phyloP scores from a whole-genome alignment of 495 filamentous ascomycete species.

The Glutinoglossum americanum region DNA sequence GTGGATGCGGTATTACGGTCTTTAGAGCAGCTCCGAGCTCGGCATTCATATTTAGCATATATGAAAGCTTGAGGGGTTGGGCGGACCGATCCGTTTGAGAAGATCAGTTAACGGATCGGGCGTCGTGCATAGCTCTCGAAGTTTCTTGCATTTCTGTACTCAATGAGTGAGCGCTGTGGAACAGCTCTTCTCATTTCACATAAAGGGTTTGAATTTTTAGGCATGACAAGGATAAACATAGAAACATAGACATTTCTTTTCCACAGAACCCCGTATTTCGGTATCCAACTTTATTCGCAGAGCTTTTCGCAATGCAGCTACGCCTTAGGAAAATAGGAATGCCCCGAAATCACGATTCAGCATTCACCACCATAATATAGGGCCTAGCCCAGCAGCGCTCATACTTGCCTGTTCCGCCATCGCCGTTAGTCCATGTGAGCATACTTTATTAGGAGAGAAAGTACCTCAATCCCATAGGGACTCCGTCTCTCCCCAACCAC shows the following conservation, averaged over 20 bases:
- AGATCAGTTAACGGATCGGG: not conserved
- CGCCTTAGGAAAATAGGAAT: not conserved
- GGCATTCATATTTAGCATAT: slow-evolving; percentile 92
- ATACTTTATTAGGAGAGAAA: not conserved
- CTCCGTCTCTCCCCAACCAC: not conserved
- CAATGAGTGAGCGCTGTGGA: not conserved
- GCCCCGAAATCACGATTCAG: not conserved
- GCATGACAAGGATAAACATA: not conserved
- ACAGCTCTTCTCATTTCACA: not conserved
- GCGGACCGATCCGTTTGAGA: slow-evolving; percentile 30
- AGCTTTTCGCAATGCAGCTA: not conserved
- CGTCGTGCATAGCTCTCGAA: not conserved
- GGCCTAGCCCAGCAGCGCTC: slow-evolving; percentile 5
- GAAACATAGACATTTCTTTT: not conserved
- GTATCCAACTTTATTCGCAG: too few species aligned
- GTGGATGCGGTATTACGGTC: slow-evolving; percentile 89
- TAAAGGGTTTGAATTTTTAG: not conserved
- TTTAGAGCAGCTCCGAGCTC: slow-evolving; percentile 71
- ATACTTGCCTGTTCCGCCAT: slow-evolving; percentile 4
- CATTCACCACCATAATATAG: slow-evolving; percentile 6
- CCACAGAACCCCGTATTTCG: not conserved
- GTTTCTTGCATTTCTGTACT: not conserved
- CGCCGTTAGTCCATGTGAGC: not conserved
- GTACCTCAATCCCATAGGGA: slow-evolving; percentile 5
- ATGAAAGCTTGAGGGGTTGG: slow-evolving; percentile 46